Percentiles rank a stretch among this genome's conserved stretches.
phyloP scores from a whole-genome alignment of 73 alveolate genomes.

The Diophrys sp. region DNA sequence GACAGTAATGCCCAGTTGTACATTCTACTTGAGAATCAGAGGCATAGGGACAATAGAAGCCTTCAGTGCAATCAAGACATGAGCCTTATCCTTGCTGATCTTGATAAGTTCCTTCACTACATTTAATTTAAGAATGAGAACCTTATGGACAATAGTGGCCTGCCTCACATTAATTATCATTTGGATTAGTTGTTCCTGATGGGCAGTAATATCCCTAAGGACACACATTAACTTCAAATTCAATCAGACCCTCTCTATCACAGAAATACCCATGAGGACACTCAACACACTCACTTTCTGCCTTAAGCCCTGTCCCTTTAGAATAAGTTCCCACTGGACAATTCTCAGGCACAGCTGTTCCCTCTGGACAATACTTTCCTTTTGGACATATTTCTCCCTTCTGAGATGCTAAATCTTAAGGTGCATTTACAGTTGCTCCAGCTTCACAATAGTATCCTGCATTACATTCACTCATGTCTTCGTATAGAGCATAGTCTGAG shows the following conservation, averaged over 20 bases:
- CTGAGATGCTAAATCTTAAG: neutral
- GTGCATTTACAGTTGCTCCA: too few species aligned
- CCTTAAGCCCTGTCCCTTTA: constrained; percentile 5
- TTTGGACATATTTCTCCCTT: constrained; percentile 40
- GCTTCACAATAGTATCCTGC: too few species aligned
- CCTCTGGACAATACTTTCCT: constrained; percentile 31
- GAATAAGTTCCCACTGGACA: constrained; percentile 61
- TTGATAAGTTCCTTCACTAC: constrained; percentile 56
- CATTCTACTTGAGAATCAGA: neutral
- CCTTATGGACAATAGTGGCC: constrained; percentile 60
- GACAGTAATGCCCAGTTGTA: constrained; percentile 32
- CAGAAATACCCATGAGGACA: constrained; percentile 32
- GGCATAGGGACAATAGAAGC: constrained; percentile 35
- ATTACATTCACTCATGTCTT: constrained; percentile 23
- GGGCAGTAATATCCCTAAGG: constrained; percentile 53
- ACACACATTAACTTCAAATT: neutral
- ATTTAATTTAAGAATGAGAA: constrained; percentile 15
- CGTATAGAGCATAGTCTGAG: constrained; percentile 21
- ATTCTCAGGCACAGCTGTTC: constrained; percentile 4
- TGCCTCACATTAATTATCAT: constrained; percentile 36
- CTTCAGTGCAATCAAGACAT: constrained; percentile 60
- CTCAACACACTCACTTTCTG: constrained; percentile 7
- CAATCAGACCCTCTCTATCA: neutral
- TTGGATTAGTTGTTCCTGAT: constrained; percentile 24
- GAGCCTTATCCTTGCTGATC: constrained; percentile 24